A percentile compares a stretch with the other conserved stretches of the same genome.
These are phyloP conservation scores for Pachysandra terminalis DNA, from an alignment of 164 flowering plant genomes.

Conservation along the genomic window DNA sequence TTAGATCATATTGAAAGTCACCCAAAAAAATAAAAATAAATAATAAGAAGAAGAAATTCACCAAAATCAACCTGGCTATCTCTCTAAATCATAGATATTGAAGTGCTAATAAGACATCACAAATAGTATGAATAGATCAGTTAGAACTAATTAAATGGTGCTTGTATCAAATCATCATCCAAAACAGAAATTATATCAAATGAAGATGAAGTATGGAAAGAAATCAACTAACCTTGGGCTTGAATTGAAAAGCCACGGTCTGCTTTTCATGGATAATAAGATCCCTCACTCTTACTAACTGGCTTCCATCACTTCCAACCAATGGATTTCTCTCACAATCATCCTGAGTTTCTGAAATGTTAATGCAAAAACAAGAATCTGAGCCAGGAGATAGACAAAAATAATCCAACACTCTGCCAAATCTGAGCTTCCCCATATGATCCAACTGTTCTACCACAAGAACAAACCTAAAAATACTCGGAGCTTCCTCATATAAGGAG, in stretches of 20 bases:
- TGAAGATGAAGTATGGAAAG: not conserved
- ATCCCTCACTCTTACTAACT: slow-evolving; percentile 50
- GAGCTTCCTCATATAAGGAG: slow-evolving; percentile 7
- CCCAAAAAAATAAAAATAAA: no score
- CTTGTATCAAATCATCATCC: not conserved
- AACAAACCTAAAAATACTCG: not conserved
- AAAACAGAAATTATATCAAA: not conserved
- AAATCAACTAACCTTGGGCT: slow-evolving; percentile 52
- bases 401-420: slow-evolving; percentile 55
- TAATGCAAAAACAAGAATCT: slow-evolving; percentile 61
- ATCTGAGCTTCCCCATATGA: slow-evolving; percentile 54
- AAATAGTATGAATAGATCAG: not conserved
- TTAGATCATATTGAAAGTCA: not conserved
- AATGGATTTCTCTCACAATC: slow-evolving; percentile 46
- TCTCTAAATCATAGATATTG: not conserved
- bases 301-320: slow-evolving; percentile 24
- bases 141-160: not conserved
- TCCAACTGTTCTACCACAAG: not conserved
- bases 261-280: slow-evolving; percentile 42
- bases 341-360: slow-evolving; percentile 23
- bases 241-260: slow-evolving; percentile 70
- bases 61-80: not conserved
- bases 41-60: no score
- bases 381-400: slow-evolving; percentile 47
- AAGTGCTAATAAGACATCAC: not conserved